Percentiles rank a stretch among this genome's conserved stretches.
Conservation (phyloP, 2,329 filamentous ascomycete genomes). For the Aspergillus luchuensis region DNA sequence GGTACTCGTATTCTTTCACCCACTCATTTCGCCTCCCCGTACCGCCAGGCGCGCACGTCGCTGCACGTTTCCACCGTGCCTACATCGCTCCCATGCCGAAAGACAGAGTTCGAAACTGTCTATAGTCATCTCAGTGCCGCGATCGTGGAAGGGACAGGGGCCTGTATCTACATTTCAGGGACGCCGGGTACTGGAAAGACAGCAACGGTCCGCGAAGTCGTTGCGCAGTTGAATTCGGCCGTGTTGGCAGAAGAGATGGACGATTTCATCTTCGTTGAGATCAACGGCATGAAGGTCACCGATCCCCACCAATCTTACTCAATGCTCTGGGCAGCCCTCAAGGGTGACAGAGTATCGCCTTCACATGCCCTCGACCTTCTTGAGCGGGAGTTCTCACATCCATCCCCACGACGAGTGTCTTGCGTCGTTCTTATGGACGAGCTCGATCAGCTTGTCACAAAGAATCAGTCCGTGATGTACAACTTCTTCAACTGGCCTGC, state of each 20-base stretch:
- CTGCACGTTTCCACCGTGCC: conserved; percentile 95
- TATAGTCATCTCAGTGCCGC: conserved; percentile 93
- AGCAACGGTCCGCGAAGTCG: conserved; percentile 92
- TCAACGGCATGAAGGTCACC: conserved; percentile 99
- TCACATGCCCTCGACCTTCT: conserved; percentile 88
- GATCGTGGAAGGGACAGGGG: conserved; percentile 88
- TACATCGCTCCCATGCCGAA: conserved; percentile 82
- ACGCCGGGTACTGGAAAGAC: conserved; percentile 97
- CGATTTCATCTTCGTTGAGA: conserved; percentile 98
- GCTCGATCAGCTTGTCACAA: conserved; percentile 94
- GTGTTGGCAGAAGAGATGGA: conserved; percentile 90
- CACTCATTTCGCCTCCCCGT: conserved; percentile 74
- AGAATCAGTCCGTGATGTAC: conserved; percentile 99
- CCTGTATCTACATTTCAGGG: conserved; percentile 99
- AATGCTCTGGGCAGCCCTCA: conserved; percentile 91
- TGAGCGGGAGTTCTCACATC: conserved; percentile 88
- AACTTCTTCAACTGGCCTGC: conserved; percentile 99
- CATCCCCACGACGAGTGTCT: conserved; percentile 85
- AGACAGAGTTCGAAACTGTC: conserved; percentile 86
- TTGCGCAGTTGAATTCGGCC: conserved; percentile 82
- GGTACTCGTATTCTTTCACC: conserved; percentile 82
- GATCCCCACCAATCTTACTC: conserved; percentile 97
- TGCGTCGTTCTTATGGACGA: conserved; percentile 99
- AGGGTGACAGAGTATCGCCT: conserved; percentile 88
- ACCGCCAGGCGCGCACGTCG: conserved; percentile 83